Evolutionary conservation across 257 asterid genomes (phyloP).

Genomic region (Cynanchum wilfordii): DNA sequence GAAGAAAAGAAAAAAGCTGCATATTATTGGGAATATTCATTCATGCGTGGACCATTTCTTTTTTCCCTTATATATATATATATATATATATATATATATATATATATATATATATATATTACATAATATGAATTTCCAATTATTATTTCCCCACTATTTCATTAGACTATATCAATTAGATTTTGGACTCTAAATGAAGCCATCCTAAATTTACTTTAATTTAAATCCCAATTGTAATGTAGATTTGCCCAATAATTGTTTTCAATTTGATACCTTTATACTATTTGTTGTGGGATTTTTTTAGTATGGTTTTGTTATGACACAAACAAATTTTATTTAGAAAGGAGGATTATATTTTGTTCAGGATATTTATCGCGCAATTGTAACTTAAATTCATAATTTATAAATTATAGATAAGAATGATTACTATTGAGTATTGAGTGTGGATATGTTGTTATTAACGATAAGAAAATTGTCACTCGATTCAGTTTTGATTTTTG

Average conservation of each 20-base stretch:
- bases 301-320: not conserved
- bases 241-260: not conserved
- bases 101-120: no score
- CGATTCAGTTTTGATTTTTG: no score
- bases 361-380: no score
- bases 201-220: constrained; percentile 3
- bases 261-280: not conserved
- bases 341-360: no score
- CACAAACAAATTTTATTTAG: not conserved
- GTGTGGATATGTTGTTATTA: no score
- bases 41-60: not conserved
- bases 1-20: not conserved
- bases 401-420: no score
- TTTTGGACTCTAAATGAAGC: not conserved
- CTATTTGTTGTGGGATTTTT: constrained; percentile 3
- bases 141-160: not conserved
- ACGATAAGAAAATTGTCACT: no score
- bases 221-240: not conserved
- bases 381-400: no score
- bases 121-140: not conserved
- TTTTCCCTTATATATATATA: not conserved
- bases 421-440: no score
- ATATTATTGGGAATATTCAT: not conserved
- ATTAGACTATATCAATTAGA: constrained; percentile 5
- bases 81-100: no score